Evolutionary conservation across 495 filamentous ascomycete genomes (phyloP), one percentile per base, ranked within the genome.

Genomic region (Lophium mytilinum): DNA sequence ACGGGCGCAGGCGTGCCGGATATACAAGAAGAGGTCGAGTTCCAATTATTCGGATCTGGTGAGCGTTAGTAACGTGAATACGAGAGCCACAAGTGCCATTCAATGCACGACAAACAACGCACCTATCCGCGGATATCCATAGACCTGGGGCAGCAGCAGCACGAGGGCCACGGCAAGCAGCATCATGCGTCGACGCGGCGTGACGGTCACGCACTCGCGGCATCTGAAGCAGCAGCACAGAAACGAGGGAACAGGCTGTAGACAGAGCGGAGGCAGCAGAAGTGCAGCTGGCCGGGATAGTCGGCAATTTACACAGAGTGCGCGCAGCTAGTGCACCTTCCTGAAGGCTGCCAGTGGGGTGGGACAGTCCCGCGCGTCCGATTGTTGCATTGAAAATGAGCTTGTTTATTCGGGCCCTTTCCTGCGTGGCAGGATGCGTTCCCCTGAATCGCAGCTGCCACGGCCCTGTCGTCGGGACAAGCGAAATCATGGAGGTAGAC

Each of bases 331-430:
- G 43, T 18, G 12, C 43, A n/a, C 15, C 53, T 30, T 30, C 24
- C 24, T 30, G 24, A 30, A 2, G 2, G 3, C 24, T 30, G 24
- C 37, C 10, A 52, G 39, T 45, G 7, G 37, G 14, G 24, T 37
- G 18, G 24, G 7, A 9, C 37, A 30, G 24, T 3, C 6, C 24
- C 24, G 24, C 24, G 24, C 6, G 24, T 30, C 24, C 24, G 24
- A 30, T 30, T 30, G 24, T 30, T 39, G 56, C 56, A 59, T 53
- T 40, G 50, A 59, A 47, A 59, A 53, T 57, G 56, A 53, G 45
- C 50, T 53, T 53, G 24, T 30, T 30, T 30, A 2, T 30, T 30
- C 24, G 24, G 24, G 24, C 24, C 24, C 24, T 30, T 6, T 30
- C 3, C 24, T 6, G 24, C 24, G 6, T 30, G 24, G 24, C 24